phyloP scores from a whole-genome alignment of 1,284 basidiomycete genomes.

The Anthracocystis setariae region DNA sequence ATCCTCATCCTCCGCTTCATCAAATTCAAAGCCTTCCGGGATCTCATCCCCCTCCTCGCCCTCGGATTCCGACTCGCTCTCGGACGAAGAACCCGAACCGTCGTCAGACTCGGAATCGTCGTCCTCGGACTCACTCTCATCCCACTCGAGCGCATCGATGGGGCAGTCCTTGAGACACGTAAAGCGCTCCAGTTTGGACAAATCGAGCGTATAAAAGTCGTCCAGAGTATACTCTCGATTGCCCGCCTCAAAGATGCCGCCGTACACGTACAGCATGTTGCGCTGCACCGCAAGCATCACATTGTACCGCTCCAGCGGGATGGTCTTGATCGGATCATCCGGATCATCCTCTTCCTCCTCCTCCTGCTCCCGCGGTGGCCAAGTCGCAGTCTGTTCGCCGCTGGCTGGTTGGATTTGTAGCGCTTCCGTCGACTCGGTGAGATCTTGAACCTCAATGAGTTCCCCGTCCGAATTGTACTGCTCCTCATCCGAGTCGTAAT shows the following conservation, averaged over 20 bases:
- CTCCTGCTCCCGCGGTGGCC: constrained; percentile 46
- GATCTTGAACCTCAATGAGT: constrained; percentile 34
- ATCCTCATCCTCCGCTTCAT: constrained; percentile 40
- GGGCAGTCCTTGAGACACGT: constrained; percentile 62
- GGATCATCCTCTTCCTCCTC: constrained; percentile 70
- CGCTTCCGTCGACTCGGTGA: constrained; percentile 24
- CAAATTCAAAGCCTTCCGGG: constrained; percentile 54
- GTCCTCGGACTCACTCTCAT: constrained; percentile 60
- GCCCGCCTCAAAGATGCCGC: constrained; percentile 64
- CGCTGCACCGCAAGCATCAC: constrained; percentile 87
- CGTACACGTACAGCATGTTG: constrained; percentile 73
- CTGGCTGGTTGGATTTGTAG: constrained; percentile 17
- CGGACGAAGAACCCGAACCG: constrained; percentile 38
- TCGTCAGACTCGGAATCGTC: constrained; percentile 37
- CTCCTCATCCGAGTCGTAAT: constrained; percentile 38
- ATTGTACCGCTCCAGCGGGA: constrained; percentile 85
- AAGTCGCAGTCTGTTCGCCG: too few relatives aligned
- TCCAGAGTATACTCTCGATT: constrained; percentile 66
- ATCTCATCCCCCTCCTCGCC: constrained; percentile 55
- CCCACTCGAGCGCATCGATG: constrained; percentile 66
- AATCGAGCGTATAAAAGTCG: constrained; percentile 66
- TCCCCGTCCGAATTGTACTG: constrained; percentile 28
- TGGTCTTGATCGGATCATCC: constrained; percentile 78
- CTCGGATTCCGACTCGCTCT: constrained; percentile 30
- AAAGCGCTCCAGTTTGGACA: constrained; percentile 64